Conservation (phyloP, 202 grass and related monocot genomes). For the Panicum virgatum region DNA sequence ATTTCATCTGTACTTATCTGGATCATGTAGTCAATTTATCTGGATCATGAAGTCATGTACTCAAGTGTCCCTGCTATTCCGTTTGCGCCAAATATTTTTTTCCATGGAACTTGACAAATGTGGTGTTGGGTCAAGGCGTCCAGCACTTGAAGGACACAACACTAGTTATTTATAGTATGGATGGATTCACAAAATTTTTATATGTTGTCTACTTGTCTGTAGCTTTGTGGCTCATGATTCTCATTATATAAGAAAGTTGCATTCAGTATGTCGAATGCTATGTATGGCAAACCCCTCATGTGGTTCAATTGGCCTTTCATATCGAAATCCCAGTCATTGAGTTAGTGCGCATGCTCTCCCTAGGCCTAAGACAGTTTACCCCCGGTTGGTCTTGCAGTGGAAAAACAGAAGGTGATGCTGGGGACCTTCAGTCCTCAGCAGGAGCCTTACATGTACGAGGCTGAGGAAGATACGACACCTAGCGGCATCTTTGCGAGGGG, state of each 20-base stretch:
- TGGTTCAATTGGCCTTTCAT: background rate
- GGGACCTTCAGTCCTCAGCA: conserved; percentile 65
- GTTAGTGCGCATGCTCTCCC: background rate
- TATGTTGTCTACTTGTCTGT: background rate
- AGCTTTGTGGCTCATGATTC: conserved; percentile 1
- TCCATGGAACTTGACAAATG: background rate
- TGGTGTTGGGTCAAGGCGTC: background rate
- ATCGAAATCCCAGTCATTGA: background rate
- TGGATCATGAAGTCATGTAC: background rate
- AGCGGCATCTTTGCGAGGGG: conserved; percentile 54
- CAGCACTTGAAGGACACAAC: background rate
- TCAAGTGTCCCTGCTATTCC: background rate
- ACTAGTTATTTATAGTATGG: background rate
- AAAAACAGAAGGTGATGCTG: conserved; percentile 59
- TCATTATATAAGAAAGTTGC: background rate
- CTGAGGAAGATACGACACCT: conserved; percentile 63
- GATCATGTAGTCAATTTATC: background rate
- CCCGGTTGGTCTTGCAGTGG: conserved; percentile 17
- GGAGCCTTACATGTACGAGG: conserved; percentile 55
- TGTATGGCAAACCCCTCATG: background rate
- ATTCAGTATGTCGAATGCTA: background rate
- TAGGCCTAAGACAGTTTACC: background rate
- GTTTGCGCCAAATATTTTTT: too few relatives aligned
- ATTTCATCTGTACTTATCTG: background rate
- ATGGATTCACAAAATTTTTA: background rate